Evolutionary conservation across 1,284 basidiomycete species (phyloP), one percentile per base, ranked within the genome.

Genomic region (Meripilus lineatus): DNA sequence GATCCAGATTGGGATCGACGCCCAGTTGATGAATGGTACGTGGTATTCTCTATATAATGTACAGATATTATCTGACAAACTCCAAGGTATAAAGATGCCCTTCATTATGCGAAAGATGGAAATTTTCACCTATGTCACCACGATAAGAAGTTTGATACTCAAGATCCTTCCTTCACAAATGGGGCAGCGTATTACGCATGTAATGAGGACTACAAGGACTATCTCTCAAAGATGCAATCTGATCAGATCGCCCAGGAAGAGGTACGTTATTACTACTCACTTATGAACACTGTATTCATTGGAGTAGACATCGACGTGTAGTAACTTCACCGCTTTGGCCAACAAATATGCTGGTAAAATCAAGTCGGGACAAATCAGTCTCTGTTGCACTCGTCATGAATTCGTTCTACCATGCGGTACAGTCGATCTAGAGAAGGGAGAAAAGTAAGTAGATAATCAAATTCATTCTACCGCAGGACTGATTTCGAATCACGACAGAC

Each of bases 121-220:
- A 49, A 49, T 23, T 52, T 52, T 33, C 34, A 36, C 3, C 22
- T n/a, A 14, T 48, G 42, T 33, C 43, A 46, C 20, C 40, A 48
- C n/a, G 39, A 48, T 6, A 52, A 52, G 36, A 21, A 18, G n/a
- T 38, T 32, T 10, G 51, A 52, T 32, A 21, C 11, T 1, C 15
- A 43, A 2, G 51, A 52, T 32, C 32, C 47, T 18, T 39, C 51
- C 2, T 39, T 52, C 15, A 38, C 46, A 4, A 14, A 17, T 13
- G 49, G 49, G 1, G 49, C 46, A 8, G 51, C 40, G 2, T 52
- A 52, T 25, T 50, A 46, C 37, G 51, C 40, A 2, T 11, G 50
- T 24, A 46, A 50, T 25, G 34, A 34, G 5, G 50, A 44, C 4
- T 36, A 40, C 23, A 28, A 14, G 17, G 13, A 15, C 10, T 47